These are phyloP conservation scores for Coemansia sp. DNA, from an alignment of 192 early-diverging fungal genomes.

Conservation along the genomic window DNA sequence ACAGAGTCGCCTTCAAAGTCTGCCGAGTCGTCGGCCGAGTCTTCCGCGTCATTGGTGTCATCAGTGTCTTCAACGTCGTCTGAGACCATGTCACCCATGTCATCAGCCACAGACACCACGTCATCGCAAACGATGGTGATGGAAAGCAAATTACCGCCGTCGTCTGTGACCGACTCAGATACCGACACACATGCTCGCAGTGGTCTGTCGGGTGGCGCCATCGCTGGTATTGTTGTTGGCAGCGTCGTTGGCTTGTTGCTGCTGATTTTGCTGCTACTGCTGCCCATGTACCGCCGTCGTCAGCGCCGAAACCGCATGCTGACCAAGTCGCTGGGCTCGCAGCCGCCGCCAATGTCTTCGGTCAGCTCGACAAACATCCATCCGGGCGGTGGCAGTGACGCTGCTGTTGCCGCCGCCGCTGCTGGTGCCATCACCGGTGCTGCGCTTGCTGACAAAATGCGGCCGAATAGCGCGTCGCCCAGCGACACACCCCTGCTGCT, in stretches of 20 bases:
- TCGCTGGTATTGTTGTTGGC: constrained; percentile 44
- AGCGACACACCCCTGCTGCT: constrained; percentile 46
- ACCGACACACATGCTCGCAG: neutral
- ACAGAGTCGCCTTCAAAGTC: neutral
- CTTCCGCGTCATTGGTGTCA: neutral
- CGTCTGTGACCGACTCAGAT: neutral
- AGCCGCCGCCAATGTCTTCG: neutral
- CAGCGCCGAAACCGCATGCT: constrained; percentile 34
- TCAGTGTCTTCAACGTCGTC: neutral
- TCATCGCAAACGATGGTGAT: neutral
- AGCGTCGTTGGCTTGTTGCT: constrained; percentile 29
- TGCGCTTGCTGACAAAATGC: constrained; percentile 15
- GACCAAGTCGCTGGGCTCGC: constrained; percentile 8
- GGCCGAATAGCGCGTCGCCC: constrained; percentile 17
- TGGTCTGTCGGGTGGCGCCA: constrained; percentile 45
- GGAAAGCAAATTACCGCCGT: neutral
- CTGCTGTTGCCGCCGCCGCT: constrained; percentile 5
- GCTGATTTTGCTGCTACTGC: constrained; percentile 28
- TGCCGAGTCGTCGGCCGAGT: neutral
- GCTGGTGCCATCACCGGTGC: neutral
- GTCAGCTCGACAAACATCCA: neutral
- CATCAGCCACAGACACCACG: neutral
- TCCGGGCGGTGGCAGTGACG: constrained; percentile 13
- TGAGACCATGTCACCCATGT: neutral
- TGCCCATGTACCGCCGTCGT: constrained; percentile 38